Base-by-base conservation (phyloP, 768 basidiomycete genomes). In the Psilocybe azurescens region DNA sequence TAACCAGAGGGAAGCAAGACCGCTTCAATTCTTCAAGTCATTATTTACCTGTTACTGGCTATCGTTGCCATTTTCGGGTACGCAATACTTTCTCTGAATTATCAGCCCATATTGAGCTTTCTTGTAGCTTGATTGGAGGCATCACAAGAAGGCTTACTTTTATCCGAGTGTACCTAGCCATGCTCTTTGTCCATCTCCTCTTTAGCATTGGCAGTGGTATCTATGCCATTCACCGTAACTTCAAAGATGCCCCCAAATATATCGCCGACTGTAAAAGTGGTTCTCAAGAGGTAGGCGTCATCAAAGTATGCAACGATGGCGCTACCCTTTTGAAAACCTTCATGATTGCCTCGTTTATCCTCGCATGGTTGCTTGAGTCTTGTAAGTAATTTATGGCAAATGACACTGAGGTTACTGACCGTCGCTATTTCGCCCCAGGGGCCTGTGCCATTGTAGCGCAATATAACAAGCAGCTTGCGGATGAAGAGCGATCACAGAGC, bases 361-460 rank as follows among this genome's bases (percentile, higher is more conserved):
- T 80, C 61, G 74, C 78, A 44, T 84, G 80, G 81, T 66, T 83
- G 62, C 73, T 85, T 64, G 80, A 82, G 66, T 77, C 79, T 60
- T 84, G 83, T 83, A 59, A 60, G 82, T 77, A 36, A 16, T 13
- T 53, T 11, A 3, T 52, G 36, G 53, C 30, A n/a, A 7, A 65
- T 58, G 20, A 36, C 16, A 3, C 18, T 46, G 44, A 9, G 33
- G 29, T 56, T 32, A 13, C 51, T 53, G 46, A 33, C 51, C 6
- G 48, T 44, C 53, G 11, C 50, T 48, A 47, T 54, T 54, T 24
- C 64, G n/a, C 16, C n/a, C 8, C n/a, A 82, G 83, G 81, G 77
- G 80, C 77, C 61, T 81, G 79, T 67, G 72, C 81, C 61, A 81
- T 85, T 59, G 80, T 85, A 48, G 73, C 72, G 44, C 74, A 72